Base-by-base conservation (phyloP, 495 filamentous ascomycete species). In the Penicillium cinerascens region DNA sequence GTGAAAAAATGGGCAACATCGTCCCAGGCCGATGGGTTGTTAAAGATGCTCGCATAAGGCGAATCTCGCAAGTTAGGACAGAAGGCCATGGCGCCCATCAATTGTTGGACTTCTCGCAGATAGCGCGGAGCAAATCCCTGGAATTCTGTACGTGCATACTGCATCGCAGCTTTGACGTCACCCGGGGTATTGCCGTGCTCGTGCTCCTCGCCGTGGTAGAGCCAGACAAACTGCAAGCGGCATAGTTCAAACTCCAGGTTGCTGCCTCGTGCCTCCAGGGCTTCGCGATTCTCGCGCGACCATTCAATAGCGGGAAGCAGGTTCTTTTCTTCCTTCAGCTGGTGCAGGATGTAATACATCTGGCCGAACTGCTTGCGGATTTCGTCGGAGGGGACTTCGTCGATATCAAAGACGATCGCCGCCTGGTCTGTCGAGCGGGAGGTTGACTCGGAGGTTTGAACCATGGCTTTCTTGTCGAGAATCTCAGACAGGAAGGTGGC, bases 201-300 rank as follows among this genome's bases (percentile, higher is more conserved):
- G 36, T 63, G 51, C 6, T 64, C 65, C 21, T 68, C 69, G 20
- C 79, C 77, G 22, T 75, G 76, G 87, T 74, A 97, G 0, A 95
- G 80, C 83, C 85, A 89, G 38, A 97, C 78, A 61, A 87, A 97
- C 53, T 95, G 87, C 21, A 97, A 73, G 35, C 87, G 85, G 69
- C 83, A 86, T 4, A 99, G 84, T 43, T 99, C 92, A 45, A 96
- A 99, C 64, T 97, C 92, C 2, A 99, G 81, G 55, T 95, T 96
- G 56, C 87, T 92, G 4, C 92, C 95, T 37, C 93, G 80, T 1
- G 80, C 78, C 57, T 96, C 91, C 21, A 99, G 76, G 20, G 82
- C 74, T 15, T 66, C 66, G 36, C 82, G 83, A 56, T 96, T 84
- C 2, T 77, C 66, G 15, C 85, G 73, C 0, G 95, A 87, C 93